A percentile compares a stretch with the other conserved stretches of the same genome.
These are phyloP conservation scores for Fusarium gaditjirri DNA, from an alignment of 2,329 filamentous ascomycete species.

Conservation along the genomic window DNA sequence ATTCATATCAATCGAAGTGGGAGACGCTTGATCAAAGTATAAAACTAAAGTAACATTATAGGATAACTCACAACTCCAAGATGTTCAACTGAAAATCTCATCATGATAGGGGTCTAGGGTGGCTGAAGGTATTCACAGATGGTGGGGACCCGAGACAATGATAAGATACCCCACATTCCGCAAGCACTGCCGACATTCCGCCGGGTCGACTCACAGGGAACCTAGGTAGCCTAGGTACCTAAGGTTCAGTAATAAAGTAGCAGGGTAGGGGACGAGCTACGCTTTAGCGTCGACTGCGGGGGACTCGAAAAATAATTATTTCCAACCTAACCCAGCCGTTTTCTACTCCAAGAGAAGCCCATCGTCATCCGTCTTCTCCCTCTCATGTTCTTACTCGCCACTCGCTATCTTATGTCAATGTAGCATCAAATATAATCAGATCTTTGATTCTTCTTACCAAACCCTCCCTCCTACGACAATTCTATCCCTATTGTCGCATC, in stretches of 20 bases:
- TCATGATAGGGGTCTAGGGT: slow-evolving; percentile 16
- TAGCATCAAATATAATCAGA: slow-evolving; percentile 34
- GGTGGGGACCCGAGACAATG: slow-evolving; percentile 28
- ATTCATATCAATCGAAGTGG: neutral
- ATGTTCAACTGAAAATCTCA: neutral
- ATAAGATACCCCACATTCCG: slow-evolving; percentile 40
- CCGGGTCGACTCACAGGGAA: neutral
- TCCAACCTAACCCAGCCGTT: slow-evolving; percentile 17
- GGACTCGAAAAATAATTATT: slow-evolving; percentile 44
- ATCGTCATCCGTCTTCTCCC: slow-evolving; percentile 16
- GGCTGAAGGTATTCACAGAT: neutral
- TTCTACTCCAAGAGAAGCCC: slow-evolving; percentile 7
- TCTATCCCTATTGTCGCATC: neutral
- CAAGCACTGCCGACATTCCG: slow-evolving; percentile 5
- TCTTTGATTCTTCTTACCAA: neutral
- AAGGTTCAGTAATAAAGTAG: slow-evolving; percentile 17
- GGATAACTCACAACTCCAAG: neutral
- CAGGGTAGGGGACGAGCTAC: slow-evolving; percentile 39
- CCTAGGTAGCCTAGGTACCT: too few relatives aligned
- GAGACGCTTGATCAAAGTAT: rapidly evolving
- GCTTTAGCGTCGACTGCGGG: slow-evolving; percentile 37
- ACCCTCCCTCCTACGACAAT: neutral
- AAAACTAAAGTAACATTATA: neutral
- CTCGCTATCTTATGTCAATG: slow-evolving; percentile 40
- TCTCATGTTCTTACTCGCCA: neutral